Percentiles rank a stretch among this genome's conserved stretches.
Evolutionary conservation across 441 rosid genomes (phyloP).

Genomic region (Populus hybrid): DNA sequence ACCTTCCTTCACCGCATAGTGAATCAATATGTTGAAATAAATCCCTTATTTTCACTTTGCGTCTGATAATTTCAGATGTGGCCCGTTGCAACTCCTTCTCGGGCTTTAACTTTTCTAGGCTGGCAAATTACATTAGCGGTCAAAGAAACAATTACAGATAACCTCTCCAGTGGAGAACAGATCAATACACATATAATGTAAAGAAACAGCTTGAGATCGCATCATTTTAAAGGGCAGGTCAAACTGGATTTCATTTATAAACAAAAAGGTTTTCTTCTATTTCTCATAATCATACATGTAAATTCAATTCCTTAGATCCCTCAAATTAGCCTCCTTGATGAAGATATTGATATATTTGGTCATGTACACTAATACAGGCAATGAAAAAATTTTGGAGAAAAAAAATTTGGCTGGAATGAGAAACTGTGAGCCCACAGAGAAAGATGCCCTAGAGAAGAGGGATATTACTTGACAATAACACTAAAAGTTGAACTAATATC

Average conservation of each 20-base stretch:
- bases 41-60: constrained; percentile 80
- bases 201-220: not conserved
- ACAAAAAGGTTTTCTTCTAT: not conserved
- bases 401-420: not conserved
- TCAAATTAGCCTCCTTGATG: not conserved
- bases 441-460: not conserved
- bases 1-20: constrained; percentile 76
- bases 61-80: constrained; percentile 63
- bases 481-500: not conserved
- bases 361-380: not conserved
- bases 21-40: constrained; percentile 72
- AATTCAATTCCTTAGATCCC: not conserved
- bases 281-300: not conserved
- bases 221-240: not conserved
- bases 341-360: not conserved
- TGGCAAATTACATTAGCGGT: constrained; percentile 30
- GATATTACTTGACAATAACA: not conserved
- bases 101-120: constrained; percentile 88
- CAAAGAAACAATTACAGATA: constrained; percentile 16
- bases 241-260: constrained; percentile 1
- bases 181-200: not conserved
- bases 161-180: constrained; percentile 10
- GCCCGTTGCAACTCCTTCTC: constrained; percentile 97
- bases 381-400: not conserved
- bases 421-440: not conserved